phyloP scores from a whole-genome alignment of 495 filamentous ascomycete species.

The Trypethelium eluteriae region DNA sequence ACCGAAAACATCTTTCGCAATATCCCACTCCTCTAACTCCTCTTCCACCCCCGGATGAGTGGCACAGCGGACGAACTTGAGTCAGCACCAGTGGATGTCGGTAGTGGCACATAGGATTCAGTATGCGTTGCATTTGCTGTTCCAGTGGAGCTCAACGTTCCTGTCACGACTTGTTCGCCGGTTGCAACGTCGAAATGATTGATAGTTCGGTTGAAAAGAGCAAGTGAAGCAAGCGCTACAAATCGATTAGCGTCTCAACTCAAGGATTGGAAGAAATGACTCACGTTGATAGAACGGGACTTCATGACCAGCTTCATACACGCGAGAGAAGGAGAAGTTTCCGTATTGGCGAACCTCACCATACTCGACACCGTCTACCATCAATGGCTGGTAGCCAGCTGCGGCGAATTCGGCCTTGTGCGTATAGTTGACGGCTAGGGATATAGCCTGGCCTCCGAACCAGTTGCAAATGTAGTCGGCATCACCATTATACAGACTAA shows the following conservation, averaged over 20 bases:
- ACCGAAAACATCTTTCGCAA: background rate
- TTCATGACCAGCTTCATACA: slow-evolving; percentile 41
- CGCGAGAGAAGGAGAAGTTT: slow-evolving; percentile 39
- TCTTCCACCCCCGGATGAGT: background rate
- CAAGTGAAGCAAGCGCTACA: slow-evolving; percentile 33
- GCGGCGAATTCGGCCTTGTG: slow-evolving; percentile 41
- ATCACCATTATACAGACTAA: slow-evolving; percentile 43
- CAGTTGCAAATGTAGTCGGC: slow-evolving; percentile 43
- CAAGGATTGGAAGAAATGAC: background rate
- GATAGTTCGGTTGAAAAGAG: slow-evolving; percentile 35
- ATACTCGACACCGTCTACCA: slow-evolving; percentile 37
- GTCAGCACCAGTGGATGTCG: slow-evolving; percentile 17
- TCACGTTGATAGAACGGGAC: slow-evolving; percentile 26
- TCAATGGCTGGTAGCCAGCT: slow-evolving; percentile 47
- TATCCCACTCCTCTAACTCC: background rate
- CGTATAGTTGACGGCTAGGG: slow-evolving; percentile 46
- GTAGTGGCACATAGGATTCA: slow-evolving; percentile 45
- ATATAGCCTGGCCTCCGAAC: slow-evolving; percentile 53
- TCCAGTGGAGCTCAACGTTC: slow-evolving; percentile 42
- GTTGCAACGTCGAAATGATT: slow-evolving; percentile 27
- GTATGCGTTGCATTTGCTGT: slow-evolving; percentile 49
- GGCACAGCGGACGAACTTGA: background rate
- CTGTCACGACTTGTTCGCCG: slow-evolving; percentile 37
- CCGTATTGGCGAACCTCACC: slow-evolving; percentile 41
- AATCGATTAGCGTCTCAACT: slow-evolving; percentile 16